phyloP scores from a whole-genome alignment of 495 filamentous ascomycete genomes.

The Hypoxylon lienhwacheense region DNA sequence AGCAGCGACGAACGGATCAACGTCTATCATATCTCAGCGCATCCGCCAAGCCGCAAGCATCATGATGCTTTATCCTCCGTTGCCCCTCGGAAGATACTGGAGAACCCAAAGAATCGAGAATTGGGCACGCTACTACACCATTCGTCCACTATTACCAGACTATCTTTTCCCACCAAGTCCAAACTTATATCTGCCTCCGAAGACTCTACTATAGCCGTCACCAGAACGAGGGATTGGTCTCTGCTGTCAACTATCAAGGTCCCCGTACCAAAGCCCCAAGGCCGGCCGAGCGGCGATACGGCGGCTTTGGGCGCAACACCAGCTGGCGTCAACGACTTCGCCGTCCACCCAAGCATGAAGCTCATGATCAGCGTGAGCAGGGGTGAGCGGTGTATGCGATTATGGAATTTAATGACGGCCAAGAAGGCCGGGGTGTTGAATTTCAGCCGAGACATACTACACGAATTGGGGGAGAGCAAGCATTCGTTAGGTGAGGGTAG shows the following conservation, averaged over 20 bases:
- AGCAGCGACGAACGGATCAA: slow-evolving; percentile 93
- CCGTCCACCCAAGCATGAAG: slow-evolving; percentile 94
- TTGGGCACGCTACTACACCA: slow-evolving; percentile 88
- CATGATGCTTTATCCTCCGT: slow-evolving; percentile 60
- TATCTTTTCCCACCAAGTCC: slow-evolving; percentile 80
- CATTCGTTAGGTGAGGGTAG: slow-evolving; percentile 81
- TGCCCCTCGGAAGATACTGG: slow-evolving; percentile 66
- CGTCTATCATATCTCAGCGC: slow-evolving; percentile 84
- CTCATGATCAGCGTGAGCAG: slow-evolving; percentile 88
- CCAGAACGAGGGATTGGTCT: slow-evolving; percentile 85
- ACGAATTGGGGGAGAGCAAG: slow-evolving; percentile 72
- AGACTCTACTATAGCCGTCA: slow-evolving; percentile 85
- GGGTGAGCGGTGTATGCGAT: slow-evolving; percentile 84
- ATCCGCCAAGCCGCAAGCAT: slow-evolving; percentile 56
- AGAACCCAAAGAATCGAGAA: slow-evolving; percentile 85
- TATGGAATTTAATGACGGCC: slow-evolving; percentile 97
- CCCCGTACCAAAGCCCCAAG: slow-evolving; percentile 78
- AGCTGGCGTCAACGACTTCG: slow-evolving; percentile 90
- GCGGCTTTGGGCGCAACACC: slow-evolving; percentile 80
- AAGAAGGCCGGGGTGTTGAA: slow-evolving; percentile 91
- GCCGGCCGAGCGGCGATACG: slow-evolving; percentile 88
- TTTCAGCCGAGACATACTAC: slow-evolving; percentile 69
- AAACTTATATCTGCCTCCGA: slow-evolving; percentile 85
- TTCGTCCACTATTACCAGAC: slow-evolving; percentile 70
- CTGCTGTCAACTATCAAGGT: slow-evolving; percentile 88